A percentile compares a stretch with the other conserved stretches of the same genome.
phyloP scores from a whole-genome alignment of 805 yeast genomes.

The Candida manassasensis region DNA sequence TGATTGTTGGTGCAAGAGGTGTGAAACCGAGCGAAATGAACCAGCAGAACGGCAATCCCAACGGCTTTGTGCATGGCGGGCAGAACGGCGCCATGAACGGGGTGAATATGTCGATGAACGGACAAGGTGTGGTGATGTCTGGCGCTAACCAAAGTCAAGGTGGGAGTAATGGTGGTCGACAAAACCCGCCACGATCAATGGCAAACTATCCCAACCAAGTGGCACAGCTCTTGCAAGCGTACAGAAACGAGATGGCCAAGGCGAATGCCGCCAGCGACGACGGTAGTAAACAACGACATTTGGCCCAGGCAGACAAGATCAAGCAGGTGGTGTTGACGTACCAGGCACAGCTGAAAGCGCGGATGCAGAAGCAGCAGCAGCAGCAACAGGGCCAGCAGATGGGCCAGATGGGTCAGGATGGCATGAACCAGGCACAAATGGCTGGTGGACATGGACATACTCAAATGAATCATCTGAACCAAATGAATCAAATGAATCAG shows the following conservation, averaged over 20 bases:
- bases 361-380: slow-evolving; percentile 9
- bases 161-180: slow-evolving; percentile 2
- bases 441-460: background rate
- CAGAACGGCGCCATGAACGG: background rate
- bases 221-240: slow-evolving; percentile 35
- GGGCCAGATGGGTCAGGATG: background rate
- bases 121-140: background rate
- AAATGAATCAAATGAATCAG: slow-evolving; percentile 1
- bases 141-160: slow-evolving; percentile 5
- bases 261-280: slow-evolving; percentile 57
- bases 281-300: slow-evolving; percentile 58
- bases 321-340: slow-evolving; percentile 56
- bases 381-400: slow-evolving; percentile 7
- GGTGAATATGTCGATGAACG: background rate
- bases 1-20: too few species aligned
- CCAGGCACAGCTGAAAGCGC: slow-evolving; percentile 40
- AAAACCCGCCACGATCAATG: slow-evolving; percentile 4
- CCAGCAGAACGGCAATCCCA: slow-evolving; percentile 5
- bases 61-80: slow-evolving; percentile 1
- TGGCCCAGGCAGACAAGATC: slow-evolving; percentile 58
- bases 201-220: slow-evolving; percentile 9
- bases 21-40: slow-evolving; percentile 5
- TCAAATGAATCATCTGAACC: background rate
- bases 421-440: background rate
- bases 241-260: slow-evolving; percentile 52